Conservation (phyloP, 2,329 filamentous ascomycete genomes). For the Lachnellula suecica region DNA sequence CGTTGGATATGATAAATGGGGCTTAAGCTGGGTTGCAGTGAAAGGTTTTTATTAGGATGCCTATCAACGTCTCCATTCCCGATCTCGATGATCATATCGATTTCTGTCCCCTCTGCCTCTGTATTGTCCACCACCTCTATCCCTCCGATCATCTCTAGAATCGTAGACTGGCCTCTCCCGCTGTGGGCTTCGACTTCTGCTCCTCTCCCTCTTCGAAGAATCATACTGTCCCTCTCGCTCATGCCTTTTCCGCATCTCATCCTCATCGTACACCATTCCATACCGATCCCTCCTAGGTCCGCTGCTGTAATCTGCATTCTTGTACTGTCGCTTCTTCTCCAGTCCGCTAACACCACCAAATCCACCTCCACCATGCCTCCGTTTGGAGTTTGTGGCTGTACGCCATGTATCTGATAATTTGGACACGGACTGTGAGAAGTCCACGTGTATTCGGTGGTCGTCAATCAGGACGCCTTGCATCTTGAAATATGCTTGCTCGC, state of each 20-base stretch:
- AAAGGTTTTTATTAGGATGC: too few relatives aligned
- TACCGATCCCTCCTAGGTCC: conserved; percentile 53
- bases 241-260: conserved; percentile 59
- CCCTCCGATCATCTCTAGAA: conserved; percentile 21
- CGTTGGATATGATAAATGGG: too few relatives aligned
- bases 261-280: conserved; percentile 78
- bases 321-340: conserved; percentile 89
- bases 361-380: conserved; percentile 64
- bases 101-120: conserved; percentile 18
- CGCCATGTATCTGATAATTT: conserved; percentile 90
- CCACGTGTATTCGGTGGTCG: conserved; percentile 95
- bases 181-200: conserved; percentile 33
- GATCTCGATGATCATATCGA: conserved; percentile 22
- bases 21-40: too few relatives aligned
- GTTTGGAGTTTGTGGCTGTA: conserved; percentile 79
- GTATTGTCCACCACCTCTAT: conserved; percentile 18
- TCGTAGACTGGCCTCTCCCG: conserved; percentile 18
- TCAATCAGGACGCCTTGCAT: conserved; percentile 98
- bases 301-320: conserved; percentile 45
- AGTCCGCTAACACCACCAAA: conserved; percentile 88
- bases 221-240: conserved; percentile 37
- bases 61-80: conserved; percentile 13
- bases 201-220: conserved; percentile 27
- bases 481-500: conserved; percentile 95
- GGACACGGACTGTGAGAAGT: conserved; percentile 93